Evolutionary conservation across 495 filamentous ascomycete species (phyloP).

Genomic region (Aspergillus funiculosus): DNA sequence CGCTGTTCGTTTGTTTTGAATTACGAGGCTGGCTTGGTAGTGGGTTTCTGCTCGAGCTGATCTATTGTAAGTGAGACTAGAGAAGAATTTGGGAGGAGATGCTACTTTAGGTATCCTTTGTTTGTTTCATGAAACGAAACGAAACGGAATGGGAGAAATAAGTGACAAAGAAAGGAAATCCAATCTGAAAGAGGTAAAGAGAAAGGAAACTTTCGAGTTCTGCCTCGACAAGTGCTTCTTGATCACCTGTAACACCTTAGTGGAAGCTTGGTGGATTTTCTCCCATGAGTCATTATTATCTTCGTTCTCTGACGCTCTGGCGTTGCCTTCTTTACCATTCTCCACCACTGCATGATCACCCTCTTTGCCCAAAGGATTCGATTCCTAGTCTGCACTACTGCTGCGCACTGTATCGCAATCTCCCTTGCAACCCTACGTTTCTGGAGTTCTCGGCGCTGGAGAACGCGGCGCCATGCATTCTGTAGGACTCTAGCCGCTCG

Average conservation of each 20-base stretch:
- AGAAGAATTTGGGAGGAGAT: too few relatives aligned
- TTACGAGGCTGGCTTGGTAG: too few relatives aligned
- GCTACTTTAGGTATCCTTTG: too few relatives aligned
- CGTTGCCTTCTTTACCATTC: slow-evolving; percentile 18
- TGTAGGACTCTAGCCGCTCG: slow-evolving; percentile 45
- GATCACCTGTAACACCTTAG: background rate
- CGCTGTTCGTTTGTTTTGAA: too few relatives aligned
- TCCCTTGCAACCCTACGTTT: slow-evolving; percentile 38
- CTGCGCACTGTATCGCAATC: slow-evolving; percentile 44
- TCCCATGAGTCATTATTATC: background rate
- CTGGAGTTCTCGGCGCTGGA: slow-evolving; percentile 21
- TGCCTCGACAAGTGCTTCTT: too few relatives aligned
- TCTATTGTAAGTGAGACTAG: too few relatives aligned
- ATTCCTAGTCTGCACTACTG: slow-evolving; percentile 37
- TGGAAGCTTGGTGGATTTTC: slow-evolving; percentile 1
- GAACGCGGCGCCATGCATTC: slow-evolving; percentile 34
- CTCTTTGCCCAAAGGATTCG: slow-evolving; percentile 46
- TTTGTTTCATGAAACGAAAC: too few relatives aligned
- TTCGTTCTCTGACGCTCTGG: background rate
- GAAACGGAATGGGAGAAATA: too few relatives aligned
- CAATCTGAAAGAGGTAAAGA: too few relatives aligned
- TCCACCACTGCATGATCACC: slow-evolving; percentile 46
- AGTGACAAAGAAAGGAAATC: too few relatives aligned
- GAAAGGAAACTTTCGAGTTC: background rate
- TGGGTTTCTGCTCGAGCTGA: too few relatives aligned